Base-by-base conservation (phyloP, 306 rosid species). In the Lathyrus sativus region DNA sequence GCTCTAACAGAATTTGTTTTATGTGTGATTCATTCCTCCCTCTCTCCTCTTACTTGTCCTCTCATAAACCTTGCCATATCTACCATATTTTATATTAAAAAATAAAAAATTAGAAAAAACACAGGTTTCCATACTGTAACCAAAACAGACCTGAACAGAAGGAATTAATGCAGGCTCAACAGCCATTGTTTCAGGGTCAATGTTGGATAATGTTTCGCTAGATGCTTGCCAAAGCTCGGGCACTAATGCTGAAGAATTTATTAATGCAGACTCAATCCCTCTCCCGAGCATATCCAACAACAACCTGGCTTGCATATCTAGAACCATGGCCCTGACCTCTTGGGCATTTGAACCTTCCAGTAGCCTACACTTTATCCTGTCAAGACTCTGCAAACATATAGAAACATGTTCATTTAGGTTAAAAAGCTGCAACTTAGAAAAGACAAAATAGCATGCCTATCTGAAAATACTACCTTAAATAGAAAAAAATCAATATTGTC, bases 241-340 rank as follows among this genome's bases (percentile, higher is more conserved):
- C 76, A 90, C 87, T 67, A 93, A 81, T 76, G 95, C 91, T 42
- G 96, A 90, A 58, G 99, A 87, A 76, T 90, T 87, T 71, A 88
- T 72, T 74, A 93, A 82, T 0, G 99, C 97, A 50, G 99, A 90
- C 79, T 93, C 99, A 68, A 93, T 93, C 80, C 99, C 99, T 72
- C 89, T 90, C 67, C 99, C 99, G 48, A 93, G 90, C 99, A 93
- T 93, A 76, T 93, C 99, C 82, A 93, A 86, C 81, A 93, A 84
- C 81, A 93, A 76, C 84, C 99, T 87, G 15, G 99, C 99, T 87
- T 93, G 99, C 99, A 93, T 93, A 79, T 93, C 99, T 72, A 93
- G 80, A 81, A 93, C 99, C 99, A 93, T 93, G 3, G 99, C 99
- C 84, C 99, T 85, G 53, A 93, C 99, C 87, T 93, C 99, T 80